These are phyloP conservation scores for Parasarocladium wereldwijsianum DNA, from an alignment of 2,329 filamentous ascomycete genomes.

Conservation along the genomic window DNA sequence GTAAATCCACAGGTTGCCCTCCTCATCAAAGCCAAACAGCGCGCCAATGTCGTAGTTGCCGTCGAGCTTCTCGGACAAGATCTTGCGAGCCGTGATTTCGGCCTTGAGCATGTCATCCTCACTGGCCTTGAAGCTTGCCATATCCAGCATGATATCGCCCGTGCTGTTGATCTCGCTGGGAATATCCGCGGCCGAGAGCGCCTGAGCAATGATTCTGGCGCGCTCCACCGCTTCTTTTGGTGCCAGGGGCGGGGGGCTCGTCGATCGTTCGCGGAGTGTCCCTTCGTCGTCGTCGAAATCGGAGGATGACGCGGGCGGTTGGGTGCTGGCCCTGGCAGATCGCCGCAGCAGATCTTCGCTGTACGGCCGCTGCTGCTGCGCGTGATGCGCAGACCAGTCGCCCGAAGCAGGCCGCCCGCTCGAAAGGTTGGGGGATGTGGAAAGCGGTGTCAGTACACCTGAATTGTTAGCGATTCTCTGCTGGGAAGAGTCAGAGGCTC, in stretches of 20 bases:
- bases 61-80: conserved; percentile 82
- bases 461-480: neutral
- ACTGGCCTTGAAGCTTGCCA: conserved; percentile 91
- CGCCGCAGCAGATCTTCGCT: conserved; percentile 40
- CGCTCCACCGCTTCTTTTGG: conserved; percentile 66
- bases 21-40: conserved; percentile 85
- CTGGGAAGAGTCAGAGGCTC: neutral
- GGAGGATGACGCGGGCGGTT: conserved; percentile 8
- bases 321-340: conserved; percentile 21
- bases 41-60: conserved; percentile 94
- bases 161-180: conserved; percentile 82
- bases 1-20: conserved; percentile 99
- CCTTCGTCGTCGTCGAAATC: conserved; percentile 20
- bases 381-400: conserved; percentile 32
- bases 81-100: conserved; percentile 84
- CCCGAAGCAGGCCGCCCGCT: conserved; percentile 30
- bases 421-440: conserved; percentile 35
- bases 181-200: conserved; percentile 81
- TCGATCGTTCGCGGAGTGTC: conserved; percentile 40
- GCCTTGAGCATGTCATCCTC: conserved; percentile 85
- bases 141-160: conserved; percentile 93
- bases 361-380: conserved; percentile 26
- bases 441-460: conserved; percentile 38
- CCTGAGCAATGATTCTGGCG: conserved; percentile 72
- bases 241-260: conserved; percentile 63